phyloP scores from a whole-genome alignment of 2,329 filamentous ascomycete species.

The Apiospora pterosperma region DNA sequence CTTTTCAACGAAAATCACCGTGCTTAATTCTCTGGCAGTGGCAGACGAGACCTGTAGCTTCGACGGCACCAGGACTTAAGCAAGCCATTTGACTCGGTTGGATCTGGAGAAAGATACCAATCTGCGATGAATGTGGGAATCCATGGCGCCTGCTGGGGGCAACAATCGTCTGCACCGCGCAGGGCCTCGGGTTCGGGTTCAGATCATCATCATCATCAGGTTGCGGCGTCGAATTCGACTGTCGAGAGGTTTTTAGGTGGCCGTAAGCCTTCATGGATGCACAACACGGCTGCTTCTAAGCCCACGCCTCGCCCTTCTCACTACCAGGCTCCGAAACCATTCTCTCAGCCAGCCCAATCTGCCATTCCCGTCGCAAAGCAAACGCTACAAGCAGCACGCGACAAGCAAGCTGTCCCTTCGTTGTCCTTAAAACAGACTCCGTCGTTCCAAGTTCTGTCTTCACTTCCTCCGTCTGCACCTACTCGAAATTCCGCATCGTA shows the following conservation, averaged over 20 bases:
- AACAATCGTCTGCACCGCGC: conserved; percentile 4
- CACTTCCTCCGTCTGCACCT: background rate
- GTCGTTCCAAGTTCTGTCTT: background rate
- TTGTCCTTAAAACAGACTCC: background rate
- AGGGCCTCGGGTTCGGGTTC: conserved; percentile 8
- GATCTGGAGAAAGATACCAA: background rate
- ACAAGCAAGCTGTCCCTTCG: background rate
- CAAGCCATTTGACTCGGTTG: background rate
- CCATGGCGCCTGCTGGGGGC: conserved; percentile 9
- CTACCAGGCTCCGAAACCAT: conserved; percentile 10
- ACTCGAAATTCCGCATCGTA: conserved; percentile 13
- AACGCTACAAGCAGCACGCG: background rate
- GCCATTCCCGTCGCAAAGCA: background rate
- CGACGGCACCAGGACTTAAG: background rate
- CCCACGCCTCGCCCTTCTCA: conserved; percentile 24
- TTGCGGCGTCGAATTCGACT: conserved; percentile 39
- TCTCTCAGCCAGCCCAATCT: background rate
- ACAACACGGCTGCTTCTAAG: conserved; percentile 24
- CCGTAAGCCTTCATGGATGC: conserved; percentile 31
- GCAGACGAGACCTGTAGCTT: background rate
- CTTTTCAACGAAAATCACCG: background rate
- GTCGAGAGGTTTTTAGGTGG: conserved; percentile 35
- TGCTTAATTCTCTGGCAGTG: background rate
- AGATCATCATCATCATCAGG: conserved; percentile 18
- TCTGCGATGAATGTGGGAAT: conserved; percentile 8